A percentile compares a stretch with the other conserved stretches of the same genome.
Evolutionary conservation across 73 alveolate species (phyloP).

Genomic region (Loxodes magnus): DNA sequence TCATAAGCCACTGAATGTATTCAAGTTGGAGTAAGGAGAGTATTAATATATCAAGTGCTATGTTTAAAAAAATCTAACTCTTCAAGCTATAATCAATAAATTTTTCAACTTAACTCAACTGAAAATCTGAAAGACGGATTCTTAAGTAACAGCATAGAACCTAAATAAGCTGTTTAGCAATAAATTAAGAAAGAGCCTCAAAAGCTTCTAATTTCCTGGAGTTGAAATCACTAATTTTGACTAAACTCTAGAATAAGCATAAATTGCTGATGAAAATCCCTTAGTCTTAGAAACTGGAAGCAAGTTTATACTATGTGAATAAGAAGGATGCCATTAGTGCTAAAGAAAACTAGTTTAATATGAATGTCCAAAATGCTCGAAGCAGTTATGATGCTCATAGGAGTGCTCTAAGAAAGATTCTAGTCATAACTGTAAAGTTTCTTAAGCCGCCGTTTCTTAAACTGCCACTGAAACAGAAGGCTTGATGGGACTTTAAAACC

Average conservation of each 20-base stretch:
- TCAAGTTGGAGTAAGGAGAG: conserved; percentile 22
- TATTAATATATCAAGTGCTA: background rate
- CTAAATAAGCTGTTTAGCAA: too few species aligned
- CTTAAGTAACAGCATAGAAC: too few species aligned
- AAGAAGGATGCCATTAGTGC: background rate
- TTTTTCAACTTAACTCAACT: too few species aligned
- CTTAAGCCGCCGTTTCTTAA: conserved; percentile 3
- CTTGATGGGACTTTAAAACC: conserved; percentile 75
- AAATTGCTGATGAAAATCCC: too few species aligned
- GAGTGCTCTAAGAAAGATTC: conserved; percentile 17
- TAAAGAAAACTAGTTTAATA: conserved; percentile 17
- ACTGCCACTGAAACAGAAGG: conserved; percentile 27
- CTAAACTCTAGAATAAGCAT: too few species aligned
- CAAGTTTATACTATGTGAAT: background rate
- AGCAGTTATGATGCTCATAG: conserved; percentile 24
- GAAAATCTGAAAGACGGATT: too few species aligned
- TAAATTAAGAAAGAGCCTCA: too few species aligned
- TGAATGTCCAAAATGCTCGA: conserved; percentile 25
- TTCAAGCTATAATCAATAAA: background rate
- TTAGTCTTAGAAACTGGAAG: background rate
- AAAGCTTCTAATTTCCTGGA: too few species aligned
- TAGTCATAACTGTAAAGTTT: conserved; percentile 17
- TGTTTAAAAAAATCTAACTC: conserved; percentile 14
- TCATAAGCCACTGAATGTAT: conserved; percentile 11
- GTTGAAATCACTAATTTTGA: too few species aligned